Evolutionary conservation across 2,329 filamentous ascomycete genomes (phyloP), one percentile per base, ranked within the genome.

Genomic region (Calonectria leucothoes): DNA sequence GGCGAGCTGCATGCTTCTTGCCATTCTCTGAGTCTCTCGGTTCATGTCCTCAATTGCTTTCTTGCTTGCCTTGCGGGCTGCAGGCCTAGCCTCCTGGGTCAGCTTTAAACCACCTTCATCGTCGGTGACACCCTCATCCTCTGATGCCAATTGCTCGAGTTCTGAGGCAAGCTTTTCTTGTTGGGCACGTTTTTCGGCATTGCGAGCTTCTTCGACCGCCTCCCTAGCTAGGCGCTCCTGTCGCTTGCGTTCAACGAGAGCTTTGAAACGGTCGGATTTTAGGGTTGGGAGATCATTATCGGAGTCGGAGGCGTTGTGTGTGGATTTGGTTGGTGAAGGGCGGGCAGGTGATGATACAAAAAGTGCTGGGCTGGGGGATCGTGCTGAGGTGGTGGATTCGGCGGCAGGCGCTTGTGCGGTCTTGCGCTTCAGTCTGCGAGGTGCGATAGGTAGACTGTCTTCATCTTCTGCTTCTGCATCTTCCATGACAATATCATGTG

Each of bases 21-120:
- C 93, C 86, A 99, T 91, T 35, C 97, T 92, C 86, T 99, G 97
- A 1, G 96, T 98, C 84, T 99, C 97, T 71, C 95, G 91, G 79
- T 94, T 94, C 93, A 99, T 98, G 78, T 98, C 96, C 82, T 98
- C 95, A 51, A 98, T 83, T 0, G 97, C 97, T 85, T 95, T 98
- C 86, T 96, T 98, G 86, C 96, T 96, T 0, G 97, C 96, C 82
- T 97, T 98, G 15, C 97, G 91, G 12, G 91, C 72, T 37, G 74
- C 89, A 6, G 95, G 93, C 5, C 93, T 91, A 31, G 90, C 88
- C 48, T 90, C 87, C 81, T 96, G 94, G 0, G 93, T 94, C 55
- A 97, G 86, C 74, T 88, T 91, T 52, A 87, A 88, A n/a, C 89
- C 93, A 49, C 87, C 90, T 31, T 92, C 91, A 39, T 91, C 92